phyloP scores from a whole-genome alignment of 345 rosid genomes.

The Populus alba region DNA sequence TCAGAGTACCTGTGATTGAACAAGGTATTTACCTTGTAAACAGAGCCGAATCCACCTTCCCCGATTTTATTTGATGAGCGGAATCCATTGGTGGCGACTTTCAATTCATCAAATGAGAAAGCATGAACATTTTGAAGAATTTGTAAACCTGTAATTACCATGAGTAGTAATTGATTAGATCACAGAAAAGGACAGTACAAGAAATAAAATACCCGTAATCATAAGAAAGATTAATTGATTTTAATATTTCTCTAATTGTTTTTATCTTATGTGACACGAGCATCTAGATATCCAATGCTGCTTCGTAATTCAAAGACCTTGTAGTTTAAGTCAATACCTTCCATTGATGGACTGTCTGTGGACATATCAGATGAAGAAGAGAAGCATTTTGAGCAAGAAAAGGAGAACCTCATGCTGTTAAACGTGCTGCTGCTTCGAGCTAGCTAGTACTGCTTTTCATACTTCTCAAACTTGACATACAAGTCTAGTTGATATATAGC shows the following conservation, averaged over 20 bases:
- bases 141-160: conserved; percentile 5
- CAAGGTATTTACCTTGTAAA: conserved; percentile 29
- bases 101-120: conserved; percentile 30
- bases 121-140: conserved; percentile 15
- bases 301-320: background rate
- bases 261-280: too few relatives aligned
- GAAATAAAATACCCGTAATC: background rate
- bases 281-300: background rate
- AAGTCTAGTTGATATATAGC: background rate
- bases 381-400: conserved; percentile 6
- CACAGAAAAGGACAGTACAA: background rate
- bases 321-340: background rate
- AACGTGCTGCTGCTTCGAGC: background rate
- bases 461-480: background rate
- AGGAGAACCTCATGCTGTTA: background rate
- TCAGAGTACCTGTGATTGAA: background rate
- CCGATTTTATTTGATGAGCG: conserved; percentile 38
- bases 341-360: background rate
- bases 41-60: conserved; percentile 48
- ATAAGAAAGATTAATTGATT: background rate
- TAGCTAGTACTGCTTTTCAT: background rate
- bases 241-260: too few relatives aligned
- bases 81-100: conserved; percentile 36
- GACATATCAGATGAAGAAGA: conserved; percentile 11
- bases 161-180: background rate